These are phyloP conservation scores for Penicillium vulpinum DNA, from an alignment of 2,329 filamentous ascomycete genomes.

Conservation along the genomic window DNA sequence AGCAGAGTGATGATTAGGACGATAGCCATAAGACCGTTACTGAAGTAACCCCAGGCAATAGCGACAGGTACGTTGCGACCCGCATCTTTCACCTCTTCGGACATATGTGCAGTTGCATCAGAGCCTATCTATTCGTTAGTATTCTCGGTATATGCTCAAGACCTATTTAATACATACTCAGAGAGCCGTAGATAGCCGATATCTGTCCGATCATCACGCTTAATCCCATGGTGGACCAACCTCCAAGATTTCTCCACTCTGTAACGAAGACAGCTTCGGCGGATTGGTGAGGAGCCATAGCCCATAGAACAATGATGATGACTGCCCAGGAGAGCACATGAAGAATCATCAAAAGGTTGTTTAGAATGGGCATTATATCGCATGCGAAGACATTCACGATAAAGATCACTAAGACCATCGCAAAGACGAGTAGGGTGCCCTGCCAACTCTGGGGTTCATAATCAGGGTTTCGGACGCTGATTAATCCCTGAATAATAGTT, in stretches of 20 bases:
- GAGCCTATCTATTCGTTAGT: slow-evolving; percentile 18
- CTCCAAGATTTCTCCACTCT: slow-evolving; percentile 37
- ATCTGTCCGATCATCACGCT: slow-evolving; percentile 41
- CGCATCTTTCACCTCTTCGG: slow-evolving; percentile 51
- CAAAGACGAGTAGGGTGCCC: slow-evolving; percentile 53
- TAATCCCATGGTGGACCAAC: slow-evolving; percentile 38
- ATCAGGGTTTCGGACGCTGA: slow-evolving; percentile 29
- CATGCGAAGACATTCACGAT: slow-evolving; percentile 51
- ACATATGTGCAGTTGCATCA: slow-evolving; percentile 36
- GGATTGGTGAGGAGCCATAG: slow-evolving; percentile 31
- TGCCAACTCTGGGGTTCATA: slow-evolving; percentile 32
- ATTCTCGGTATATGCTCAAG: background rate
- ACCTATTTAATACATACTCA: slow-evolving; percentile 21
- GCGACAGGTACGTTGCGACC: slow-evolving; percentile 45
- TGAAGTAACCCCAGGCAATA: slow-evolving; percentile 46
- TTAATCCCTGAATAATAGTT: slow-evolving; percentile 38
- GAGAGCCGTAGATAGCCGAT: slow-evolving; percentile 30
- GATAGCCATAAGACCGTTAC: slow-evolving; percentile 47
- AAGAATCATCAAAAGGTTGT: slow-evolving; percentile 39
- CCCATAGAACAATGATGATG: slow-evolving; percentile 33
- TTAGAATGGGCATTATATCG: slow-evolving; percentile 33
- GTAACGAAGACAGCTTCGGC: slow-evolving; percentile 33
- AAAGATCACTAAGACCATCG: slow-evolving; percentile 49
- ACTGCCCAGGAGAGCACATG: slow-evolving; percentile 40
- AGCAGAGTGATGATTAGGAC: slow-evolving; percentile 48